phyloP scores from a whole-genome alignment of 2,329 filamentous ascomycete species.

The Pseudocercospora cruenta region DNA sequence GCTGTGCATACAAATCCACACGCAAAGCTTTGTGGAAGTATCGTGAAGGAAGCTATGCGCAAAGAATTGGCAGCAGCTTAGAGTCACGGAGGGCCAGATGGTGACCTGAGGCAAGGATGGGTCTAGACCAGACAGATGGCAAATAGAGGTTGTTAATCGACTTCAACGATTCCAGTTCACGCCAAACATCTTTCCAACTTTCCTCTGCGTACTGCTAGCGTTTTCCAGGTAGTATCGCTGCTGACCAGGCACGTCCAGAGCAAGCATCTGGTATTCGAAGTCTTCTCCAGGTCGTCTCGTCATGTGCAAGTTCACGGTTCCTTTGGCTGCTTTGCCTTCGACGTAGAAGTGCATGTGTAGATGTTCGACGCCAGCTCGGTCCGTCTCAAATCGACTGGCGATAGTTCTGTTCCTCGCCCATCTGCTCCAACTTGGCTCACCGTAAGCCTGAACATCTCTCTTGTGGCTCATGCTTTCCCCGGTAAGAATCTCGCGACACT shows the following conservation, averaged over 20 bases:
- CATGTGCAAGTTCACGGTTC: conserved; percentile 78
- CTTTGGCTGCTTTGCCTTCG: conserved; percentile 73
- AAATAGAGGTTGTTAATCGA: neutral
- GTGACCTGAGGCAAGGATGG: neutral
- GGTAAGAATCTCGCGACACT: conserved; percentile 75
- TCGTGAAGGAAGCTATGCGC: conserved; percentile 63
- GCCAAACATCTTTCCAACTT: conserved; percentile 59
- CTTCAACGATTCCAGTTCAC: conserved; percentile 57
- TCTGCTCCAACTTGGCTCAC: conserved; percentile 78
- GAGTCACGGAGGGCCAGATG: neutral
- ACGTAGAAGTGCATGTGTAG: conserved; percentile 85
- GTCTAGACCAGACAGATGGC: neutral
- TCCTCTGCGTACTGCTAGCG: conserved; percentile 51
- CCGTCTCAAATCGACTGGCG: conserved; percentile 60
- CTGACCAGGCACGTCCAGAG: conserved; percentile 73
- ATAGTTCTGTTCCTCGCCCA: conserved; percentile 71
- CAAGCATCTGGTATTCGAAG: conserved; percentile 79
- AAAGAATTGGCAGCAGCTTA: conserved; percentile 52
- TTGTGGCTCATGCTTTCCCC: conserved; percentile 59
- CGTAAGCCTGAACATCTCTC: conserved; percentile 74
- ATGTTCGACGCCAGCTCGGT: conserved; percentile 76
- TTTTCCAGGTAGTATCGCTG: conserved; percentile 69
- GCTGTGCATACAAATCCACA: conserved; percentile 65
- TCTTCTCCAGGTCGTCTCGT: conserved; percentile 65
- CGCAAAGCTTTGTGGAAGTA: conserved; percentile 64